Evolutionary conservation across 352 stramenopile species (phyloP).

Genomic region (Phytophthora sp.): DNA sequence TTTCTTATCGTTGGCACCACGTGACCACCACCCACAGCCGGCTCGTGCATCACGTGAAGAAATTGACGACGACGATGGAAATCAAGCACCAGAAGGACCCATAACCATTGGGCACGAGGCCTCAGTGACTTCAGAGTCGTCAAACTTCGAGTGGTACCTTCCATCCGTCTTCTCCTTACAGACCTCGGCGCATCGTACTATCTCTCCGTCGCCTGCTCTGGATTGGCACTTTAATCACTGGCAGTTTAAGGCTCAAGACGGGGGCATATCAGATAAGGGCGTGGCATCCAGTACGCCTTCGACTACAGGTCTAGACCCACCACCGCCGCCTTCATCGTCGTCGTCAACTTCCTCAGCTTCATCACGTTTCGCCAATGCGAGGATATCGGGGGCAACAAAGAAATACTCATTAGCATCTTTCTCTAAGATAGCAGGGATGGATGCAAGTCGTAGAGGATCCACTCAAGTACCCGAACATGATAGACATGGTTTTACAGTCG

Average conservation of each 20-base stretch:
- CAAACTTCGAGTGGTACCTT: slow-evolving; percentile 79
- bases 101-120: slow-evolving; percentile 15
- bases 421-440: slow-evolving; percentile 53
- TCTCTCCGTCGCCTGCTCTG: slow-evolving; percentile 56
- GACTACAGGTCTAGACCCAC: slow-evolving; percentile 21
- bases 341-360: slow-evolving; percentile 39
- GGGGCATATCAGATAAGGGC: slow-evolving; percentile 19
- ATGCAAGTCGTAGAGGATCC: slow-evolving; percentile 17
- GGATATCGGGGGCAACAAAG: slow-evolving; percentile 33
- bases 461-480: slow-evolving; percentile 18
- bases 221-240: slow-evolving; percentile 86
- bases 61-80: slow-evolving; percentile 23
- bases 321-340: slow-evolving; percentile 29
- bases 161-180: slow-evolving; percentile 79
- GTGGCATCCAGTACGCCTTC: slow-evolving; percentile 5
- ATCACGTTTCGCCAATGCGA: slow-evolving; percentile 34
- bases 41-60: slow-evolving; percentile 12
- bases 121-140: slow-evolving; percentile 32
- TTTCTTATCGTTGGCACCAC: slow-evolving; percentile 58
- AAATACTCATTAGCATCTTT: slow-evolving; percentile 71
- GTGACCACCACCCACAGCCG: slow-evolving; percentile 20
- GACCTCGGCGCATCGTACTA: slow-evolving; percentile 55
- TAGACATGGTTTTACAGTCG: slow-evolving; percentile 7
- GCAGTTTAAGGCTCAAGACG: slow-evolving; percentile 40
- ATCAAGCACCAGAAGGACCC: slow-evolving; percentile 13